A percentile compares a stretch with the other conserved stretches of the same genome.
Conservation (phyloP, 352 stramenopile genomes). For the Globisporangium iwayamae region DNA sequence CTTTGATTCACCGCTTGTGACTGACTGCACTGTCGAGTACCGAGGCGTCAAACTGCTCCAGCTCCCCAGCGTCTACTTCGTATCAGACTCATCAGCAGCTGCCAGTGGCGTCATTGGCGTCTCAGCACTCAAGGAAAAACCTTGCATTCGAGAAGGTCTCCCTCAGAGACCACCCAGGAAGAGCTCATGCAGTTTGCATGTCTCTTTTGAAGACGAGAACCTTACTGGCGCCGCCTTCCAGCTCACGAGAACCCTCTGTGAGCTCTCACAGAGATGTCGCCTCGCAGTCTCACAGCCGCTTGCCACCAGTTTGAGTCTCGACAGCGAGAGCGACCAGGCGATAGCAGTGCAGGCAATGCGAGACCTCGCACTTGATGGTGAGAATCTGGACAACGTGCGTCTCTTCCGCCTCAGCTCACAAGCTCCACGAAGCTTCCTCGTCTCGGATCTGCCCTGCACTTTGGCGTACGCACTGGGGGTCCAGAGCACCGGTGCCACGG, state of each 20-base stretch:
- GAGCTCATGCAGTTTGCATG: constrained; percentile 6
- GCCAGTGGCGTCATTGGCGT: background rate
- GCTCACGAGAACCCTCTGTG: constrained; percentile 11
- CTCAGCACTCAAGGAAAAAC: background rate
- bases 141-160: background rate
- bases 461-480: constrained; percentile 5
- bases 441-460: constrained; percentile 14
- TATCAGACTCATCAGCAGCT: background rate
- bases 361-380: constrained; percentile 12
- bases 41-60: background rate
- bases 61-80: constrained; percentile 6
- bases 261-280: constrained; percentile 2
- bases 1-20: background rate
- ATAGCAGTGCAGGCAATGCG: constrained; percentile 10
- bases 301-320: background rate
- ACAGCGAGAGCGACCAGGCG: constrained; percentile 10
- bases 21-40: constrained; percentile 12
- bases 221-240: background rate
- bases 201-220: background rate
- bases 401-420: constrained; percentile 14
- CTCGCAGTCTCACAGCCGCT: background rate
- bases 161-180: background rate
- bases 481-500: background rate
- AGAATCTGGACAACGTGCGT: constrained; percentile 13
- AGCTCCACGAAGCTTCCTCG: background rate